Conservation (phyloP, 2,329 filamentous ascomycete genomes). For the Beauveria sp. region DNA sequence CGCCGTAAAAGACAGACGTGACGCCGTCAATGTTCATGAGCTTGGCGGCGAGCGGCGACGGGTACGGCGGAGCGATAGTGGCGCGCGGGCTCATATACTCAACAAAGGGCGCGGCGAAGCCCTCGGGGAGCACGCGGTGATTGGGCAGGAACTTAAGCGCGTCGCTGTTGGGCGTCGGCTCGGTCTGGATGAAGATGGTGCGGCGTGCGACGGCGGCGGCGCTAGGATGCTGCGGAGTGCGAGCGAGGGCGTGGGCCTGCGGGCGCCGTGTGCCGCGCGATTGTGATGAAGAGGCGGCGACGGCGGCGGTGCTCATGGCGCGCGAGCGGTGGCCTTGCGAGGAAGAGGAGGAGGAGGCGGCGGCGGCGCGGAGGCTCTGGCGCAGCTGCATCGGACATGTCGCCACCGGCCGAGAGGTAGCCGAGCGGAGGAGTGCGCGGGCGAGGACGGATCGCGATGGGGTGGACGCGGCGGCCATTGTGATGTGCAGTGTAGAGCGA, state of each 20-base stretch:
- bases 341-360: neutral
- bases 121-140: conserved; percentile 71
- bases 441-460: conserved; percentile 5
- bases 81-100: conserved; percentile 88
- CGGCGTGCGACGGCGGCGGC: conserved; percentile 30
- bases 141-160: conserved; percentile 95
- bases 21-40: conserved; percentile 92
- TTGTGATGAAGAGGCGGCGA: neutral
- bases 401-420: conserved; percentile 9
- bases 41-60: conserved; percentile 82
- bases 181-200: conserved; percentile 96
- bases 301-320: neutral
- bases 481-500: neutral
- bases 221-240: conserved; percentile 11
- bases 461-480: conserved; percentile 3
- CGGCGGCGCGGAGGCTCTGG: conserved; percentile 8
- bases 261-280: neutral
- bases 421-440: conserved; percentile 10
- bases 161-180: conserved; percentile 89
- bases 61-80: conserved; percentile 80
- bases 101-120: conserved; percentile 67
- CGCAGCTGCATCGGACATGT: conserved; percentile 13
- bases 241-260: neutral
- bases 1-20: conserved; percentile 88
- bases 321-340: neutral